Evolutionary conservation across 2,329 filamentous ascomycete genomes (phyloP).

Genomic region (Chrysoporthe cubensis): DNA sequence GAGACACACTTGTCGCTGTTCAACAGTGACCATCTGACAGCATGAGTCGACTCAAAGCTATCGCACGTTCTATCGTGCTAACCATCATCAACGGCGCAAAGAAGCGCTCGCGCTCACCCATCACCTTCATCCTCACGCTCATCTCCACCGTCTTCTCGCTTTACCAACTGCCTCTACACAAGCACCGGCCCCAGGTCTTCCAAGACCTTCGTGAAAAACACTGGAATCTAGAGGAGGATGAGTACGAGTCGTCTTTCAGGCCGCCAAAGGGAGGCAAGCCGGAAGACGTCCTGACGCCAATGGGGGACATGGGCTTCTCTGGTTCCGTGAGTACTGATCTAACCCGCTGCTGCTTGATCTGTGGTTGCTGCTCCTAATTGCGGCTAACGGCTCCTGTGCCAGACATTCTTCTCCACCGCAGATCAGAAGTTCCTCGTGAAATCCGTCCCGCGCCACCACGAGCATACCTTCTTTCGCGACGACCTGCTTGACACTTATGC

Average conservation of each 20-base stretch:
- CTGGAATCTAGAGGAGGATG: slow-evolving; percentile 42
- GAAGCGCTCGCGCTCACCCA: slow-evolving; percentile 33
- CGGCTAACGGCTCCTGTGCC: background rate
- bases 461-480: slow-evolving; percentile 70
- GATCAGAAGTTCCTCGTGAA: slow-evolving; percentile 73
- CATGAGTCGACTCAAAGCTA: slow-evolving; percentile 38
- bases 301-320: slow-evolving; percentile 74
- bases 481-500: slow-evolving; percentile 69
- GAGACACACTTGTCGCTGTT: background rate
- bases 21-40: background rate
- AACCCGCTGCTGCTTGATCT: background rate
- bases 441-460: slow-evolving; percentile 69
- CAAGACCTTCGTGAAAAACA: slow-evolving; percentile 50
- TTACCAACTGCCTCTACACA: slow-evolving; percentile 52
- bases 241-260: slow-evolving; percentile 44
- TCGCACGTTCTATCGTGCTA: slow-evolving; percentile 47
- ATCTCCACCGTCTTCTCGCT: slow-evolving; percentile 55
- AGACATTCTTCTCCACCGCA: slow-evolving; percentile 71
- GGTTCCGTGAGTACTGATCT: slow-evolving; percentile 56
- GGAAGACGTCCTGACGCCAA: slow-evolving; percentile 51
- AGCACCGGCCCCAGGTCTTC: slow-evolving; percentile 53
- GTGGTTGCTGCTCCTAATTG: no score
- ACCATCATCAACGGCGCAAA: slow-evolving; percentile 43
- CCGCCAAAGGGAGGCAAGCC: slow-evolving; percentile 51
- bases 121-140: slow-evolving; percentile 49